These are phyloP conservation scores for Caloboletus inedulis DNA, from an alignment of 1,284 basidiomycete species.

Conservation along the genomic window DNA sequence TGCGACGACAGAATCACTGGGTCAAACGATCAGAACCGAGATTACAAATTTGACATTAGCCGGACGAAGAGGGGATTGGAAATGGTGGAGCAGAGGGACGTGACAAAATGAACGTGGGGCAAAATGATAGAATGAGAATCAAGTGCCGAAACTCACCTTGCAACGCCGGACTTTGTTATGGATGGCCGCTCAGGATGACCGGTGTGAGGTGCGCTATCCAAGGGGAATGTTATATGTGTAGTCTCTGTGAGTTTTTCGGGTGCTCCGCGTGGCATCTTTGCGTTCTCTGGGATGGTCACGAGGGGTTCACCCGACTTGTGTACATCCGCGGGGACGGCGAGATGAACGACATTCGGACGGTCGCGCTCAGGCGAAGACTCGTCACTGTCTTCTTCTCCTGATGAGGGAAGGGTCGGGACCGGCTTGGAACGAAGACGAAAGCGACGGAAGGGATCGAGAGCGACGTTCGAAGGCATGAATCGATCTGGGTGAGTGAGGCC, in stretches of 20 bases:
- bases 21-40: constrained; percentile 10
- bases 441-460: constrained; percentile 21
- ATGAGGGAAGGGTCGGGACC: neutral
- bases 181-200: neutral
- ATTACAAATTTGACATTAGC: neutral
- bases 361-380: constrained; percentile 20
- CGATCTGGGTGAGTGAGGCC: neutral
- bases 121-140: neutral
- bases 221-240: constrained; percentile 5
- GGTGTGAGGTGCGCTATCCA: neutral
- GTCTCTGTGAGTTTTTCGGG: constrained; percentile 2
- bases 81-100: neutral
- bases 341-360: constrained; percentile 8
- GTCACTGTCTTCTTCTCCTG: constrained; percentile 28
- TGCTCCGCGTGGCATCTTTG: neutral
- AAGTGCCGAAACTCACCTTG: constrained; percentile 16
- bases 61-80: neutral
- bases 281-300: neutral
- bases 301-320: constrained; percentile 7
- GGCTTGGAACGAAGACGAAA: constrained; percentile 18
- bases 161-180: neutral
- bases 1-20: neutral
- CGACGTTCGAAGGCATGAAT: constrained; percentile 8
- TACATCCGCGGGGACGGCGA: constrained; percentile 1
- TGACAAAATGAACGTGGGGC: constrained; percentile 11